Conservation (phyloP, 2,329 filamentous ascomycete genomes). For the Paramyrothecium roridum region DNA sequence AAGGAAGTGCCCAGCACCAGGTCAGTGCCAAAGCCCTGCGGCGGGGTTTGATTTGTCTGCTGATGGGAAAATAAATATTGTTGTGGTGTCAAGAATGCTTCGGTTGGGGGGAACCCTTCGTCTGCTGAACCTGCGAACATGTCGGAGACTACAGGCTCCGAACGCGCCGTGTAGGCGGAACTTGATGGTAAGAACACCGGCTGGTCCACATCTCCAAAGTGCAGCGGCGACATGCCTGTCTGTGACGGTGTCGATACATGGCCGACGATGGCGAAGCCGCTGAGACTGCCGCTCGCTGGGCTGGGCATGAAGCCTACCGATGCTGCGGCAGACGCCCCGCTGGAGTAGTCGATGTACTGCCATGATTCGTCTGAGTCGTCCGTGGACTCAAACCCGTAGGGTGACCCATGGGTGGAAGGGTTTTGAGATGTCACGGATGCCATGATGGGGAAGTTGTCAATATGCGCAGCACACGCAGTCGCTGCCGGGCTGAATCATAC, state of each 20-base stretch:
- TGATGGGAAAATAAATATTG: conserved; percentile 35
- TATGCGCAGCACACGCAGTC: no score
- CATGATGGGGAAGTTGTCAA: conserved; percentile 17
- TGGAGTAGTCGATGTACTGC: conserved; percentile 37
- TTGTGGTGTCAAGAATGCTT: conserved; percentile 32
- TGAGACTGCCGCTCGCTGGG: conserved; percentile 48
- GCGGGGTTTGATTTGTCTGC: conserved; percentile 15
- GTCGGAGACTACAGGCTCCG: conserved; percentile 16
- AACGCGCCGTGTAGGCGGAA: conserved; percentile 22
- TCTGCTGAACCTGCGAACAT: conserved; percentile 26
- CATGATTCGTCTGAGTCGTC: conserved; percentile 42
- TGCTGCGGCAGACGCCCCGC: conserved; percentile 28
- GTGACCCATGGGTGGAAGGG: conserved; percentile 33
- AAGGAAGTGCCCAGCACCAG: neutral
- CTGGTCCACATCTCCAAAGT: conserved; percentile 34
- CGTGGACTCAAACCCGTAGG: conserved; percentile 35
- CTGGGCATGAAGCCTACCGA: conserved; percentile 46
- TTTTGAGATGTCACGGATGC: conserved; percentile 36
- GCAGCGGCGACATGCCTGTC: conserved; percentile 37
- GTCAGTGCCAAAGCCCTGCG: conserved; percentile 27
- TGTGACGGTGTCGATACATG: conserved; percentile 27
- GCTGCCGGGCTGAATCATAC: neutral
- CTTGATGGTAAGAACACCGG: conserved; percentile 28
- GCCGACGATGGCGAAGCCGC: conserved; percentile 46
- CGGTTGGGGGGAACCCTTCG: conserved; percentile 24